Base-by-base conservation (phyloP, 1,139 yeast genomes). In the Kodamaea fungicola region DNA sequence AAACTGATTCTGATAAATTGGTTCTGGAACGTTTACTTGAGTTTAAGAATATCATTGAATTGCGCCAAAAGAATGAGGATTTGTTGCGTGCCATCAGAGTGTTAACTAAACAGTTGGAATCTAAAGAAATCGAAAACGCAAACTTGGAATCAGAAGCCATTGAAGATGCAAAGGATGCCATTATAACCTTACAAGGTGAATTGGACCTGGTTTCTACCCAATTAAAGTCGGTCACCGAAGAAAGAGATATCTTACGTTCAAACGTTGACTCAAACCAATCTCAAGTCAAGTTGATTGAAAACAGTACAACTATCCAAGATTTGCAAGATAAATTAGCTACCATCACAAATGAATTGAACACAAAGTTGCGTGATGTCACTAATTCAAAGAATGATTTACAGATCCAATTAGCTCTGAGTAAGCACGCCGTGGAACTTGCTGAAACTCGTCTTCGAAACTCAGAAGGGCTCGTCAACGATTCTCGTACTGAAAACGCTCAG, bases 111-210 rank as follows among this genome's bases (percentile, higher is more conserved):
- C 76, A 78, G 50, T 67, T 89, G 46, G 97, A 90, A 53, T 63
- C 68, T 38, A 70, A 71, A 31, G 67, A 63, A 39, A 59, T 73
- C 42, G 69, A 69, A 28, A 62, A 64, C 10, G 56, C 51, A 35
- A 62, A 54, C 10, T 50, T 76, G 26, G 87, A 80, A 51, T 71
- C 76, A n/a, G 65, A 71, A 8, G 85, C 84, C 1, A 69, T 83
- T 7, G 74, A 72, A 35, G 94, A 83, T 46, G 96, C 96, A 3
- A 80, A 80, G 42, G 80, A 80, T 33, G 92, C 95, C 1, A 83
- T 90, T 31, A 58, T 76, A 27, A 71, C 80, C 2, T 64, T 90
- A 38, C 81, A 85, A 54, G 74, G 78, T 8, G 85, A 84, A 46
- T 61, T 85, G 31, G 70, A 72, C 22, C 64, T 73, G 27, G 52